Evolutionary conservation across 2,329 filamentous ascomycete genomes (phyloP), one percentile per base, ranked within the genome.

Genomic region (Dactylellina leptospora): DNA sequence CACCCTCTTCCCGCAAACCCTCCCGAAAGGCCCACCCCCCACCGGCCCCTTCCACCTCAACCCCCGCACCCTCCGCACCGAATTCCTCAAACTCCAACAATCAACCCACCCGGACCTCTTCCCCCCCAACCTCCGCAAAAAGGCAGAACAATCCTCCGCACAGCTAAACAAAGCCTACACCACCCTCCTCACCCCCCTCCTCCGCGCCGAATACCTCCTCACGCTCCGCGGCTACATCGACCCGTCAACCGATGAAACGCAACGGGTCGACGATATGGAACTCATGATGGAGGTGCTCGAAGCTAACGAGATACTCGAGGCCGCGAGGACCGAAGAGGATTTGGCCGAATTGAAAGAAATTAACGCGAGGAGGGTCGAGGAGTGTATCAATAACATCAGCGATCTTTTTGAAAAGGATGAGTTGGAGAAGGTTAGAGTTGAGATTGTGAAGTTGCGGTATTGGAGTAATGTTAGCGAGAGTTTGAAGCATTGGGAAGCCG

Each of bases 131-230:
- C 40, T 83, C 79, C 77, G 83, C 79, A 83, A 88, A 81, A 77
- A 85, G 50, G 92, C 92, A 18, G 91, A 96, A 79, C 90, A 87
- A 0, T 83, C 88, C n/a, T 95, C 90, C 8, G 86, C 91, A 5
- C 85, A 86, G 23, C 93, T 97, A 79, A 97, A 97, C 83, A 89
- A 92, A 75, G 95, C 95, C 0, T 97, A 96, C 84, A 89, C 87
- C 77, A 96, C 93, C 1, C 85, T 99, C 0, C 82, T 86, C 53
- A 86, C 89, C 76, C 93, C 95, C 13, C 82, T 99, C 10, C 80
- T 86, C 50, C 87, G 95, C 22, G 93, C 93, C n/a, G 92, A 97
- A 79, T 96, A 97, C 79, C 82, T 97, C 4, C 85, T 97, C 0
- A 80, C 81, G 2, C 81, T 89, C 58, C 85, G 88, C 40, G 91